These are phyloP conservation scores for Chalara sp. DNA, from an alignment of 2,329 filamentous ascomycete species.

Conservation along the genomic window DNA sequence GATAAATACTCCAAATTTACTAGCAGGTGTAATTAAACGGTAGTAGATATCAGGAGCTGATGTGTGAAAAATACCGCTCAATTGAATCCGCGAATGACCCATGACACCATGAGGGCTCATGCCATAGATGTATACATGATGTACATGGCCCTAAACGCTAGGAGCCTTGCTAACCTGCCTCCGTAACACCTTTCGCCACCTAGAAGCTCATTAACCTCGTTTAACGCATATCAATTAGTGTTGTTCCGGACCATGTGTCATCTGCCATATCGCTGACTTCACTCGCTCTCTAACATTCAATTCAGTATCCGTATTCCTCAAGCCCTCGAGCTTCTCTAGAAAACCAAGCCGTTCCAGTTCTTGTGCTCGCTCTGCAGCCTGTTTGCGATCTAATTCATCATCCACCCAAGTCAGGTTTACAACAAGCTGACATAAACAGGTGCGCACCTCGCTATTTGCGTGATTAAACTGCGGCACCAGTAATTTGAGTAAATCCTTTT, in stretches of 20 bases:
- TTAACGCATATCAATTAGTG: too few relatives aligned
- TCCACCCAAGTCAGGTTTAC: slow-evolving; percentile 84
- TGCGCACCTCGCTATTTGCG: slow-evolving; percentile 65
- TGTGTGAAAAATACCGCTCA: too few relatives aligned
- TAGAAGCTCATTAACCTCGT: too few relatives aligned
- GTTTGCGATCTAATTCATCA: slow-evolving; percentile 58
- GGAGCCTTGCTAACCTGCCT: too few relatives aligned
- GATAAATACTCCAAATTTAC: too few relatives aligned
- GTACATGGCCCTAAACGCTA: too few relatives aligned
- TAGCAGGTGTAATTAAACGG: too few relatives aligned
- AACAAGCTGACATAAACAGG: slow-evolving; percentile 74
- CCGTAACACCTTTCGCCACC: too few relatives aligned
- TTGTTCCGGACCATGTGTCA: slow-evolving; percentile 34
- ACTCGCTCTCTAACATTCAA: slow-evolving; percentile 79
- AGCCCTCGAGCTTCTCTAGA: slow-evolving; percentile 53
- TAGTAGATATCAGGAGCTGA: too few relatives aligned
- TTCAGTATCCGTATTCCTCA: slow-evolving; percentile 60
- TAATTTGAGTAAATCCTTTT: slow-evolving; percentile 67
- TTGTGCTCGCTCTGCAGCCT: slow-evolving; percentile 58
- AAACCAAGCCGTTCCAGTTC: slow-evolving; percentile 70
- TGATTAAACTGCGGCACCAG: slow-evolving; percentile 69
- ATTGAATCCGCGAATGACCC: too few relatives aligned
- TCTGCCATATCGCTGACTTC: slow-evolving; percentile 70
- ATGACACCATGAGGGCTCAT: too few relatives aligned
- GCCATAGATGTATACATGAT: too few relatives aligned